Evolutionary conservation across 495 filamentous ascomycete species (phyloP), one percentile per base, ranked within the genome.

Genomic region (Neurospora sp.): DNA sequence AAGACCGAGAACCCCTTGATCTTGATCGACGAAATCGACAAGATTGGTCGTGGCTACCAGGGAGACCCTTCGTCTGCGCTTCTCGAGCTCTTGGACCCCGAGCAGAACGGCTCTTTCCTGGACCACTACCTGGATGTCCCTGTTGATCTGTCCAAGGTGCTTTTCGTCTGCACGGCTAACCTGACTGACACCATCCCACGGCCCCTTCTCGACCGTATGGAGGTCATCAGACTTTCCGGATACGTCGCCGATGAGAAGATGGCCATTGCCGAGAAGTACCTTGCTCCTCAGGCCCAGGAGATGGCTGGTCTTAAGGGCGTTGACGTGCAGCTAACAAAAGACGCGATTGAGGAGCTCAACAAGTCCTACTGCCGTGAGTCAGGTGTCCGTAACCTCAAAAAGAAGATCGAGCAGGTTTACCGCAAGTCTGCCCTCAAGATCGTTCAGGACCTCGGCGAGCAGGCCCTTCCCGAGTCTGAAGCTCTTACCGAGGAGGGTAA

Each of bases 91-190:
- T 89, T 99, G 39, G 96, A 99, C 76, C 96, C 96, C 1, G 96
- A 98, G 82, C 96, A 99, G 79, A 99, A 99, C 83, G 92, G 87
- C 78, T 97, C 93, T 39, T 99, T 99, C 87, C 82, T 99, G 69
- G 96, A 99, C 76, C 96, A 99, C 79, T 99, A 99, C 81, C 92
- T 99, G 90, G 96, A 99, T 83, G 94, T 99, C 0, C 96, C 96
- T 7, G 95, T 99, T 39, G 96, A 99, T 82, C 87, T 99, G 44
- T 97, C 94, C 61, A 98, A 97, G 84, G 96, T 99, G 7, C 89
- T 99, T 40, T 99, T 99, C 82, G 96, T 99, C 66, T 99, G 96
- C 85, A 99, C 96, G 6, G 96, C 96, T 44, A 99, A 99, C 79
- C 94, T 99, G 89, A 98, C 94, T 2, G 96, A 99, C 78, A 99